Percentiles rank a stretch among this genome's conserved stretches.
Conservation (phyloP, 352 stramenopile genomes). For the Phytopythium boreale region DNA sequence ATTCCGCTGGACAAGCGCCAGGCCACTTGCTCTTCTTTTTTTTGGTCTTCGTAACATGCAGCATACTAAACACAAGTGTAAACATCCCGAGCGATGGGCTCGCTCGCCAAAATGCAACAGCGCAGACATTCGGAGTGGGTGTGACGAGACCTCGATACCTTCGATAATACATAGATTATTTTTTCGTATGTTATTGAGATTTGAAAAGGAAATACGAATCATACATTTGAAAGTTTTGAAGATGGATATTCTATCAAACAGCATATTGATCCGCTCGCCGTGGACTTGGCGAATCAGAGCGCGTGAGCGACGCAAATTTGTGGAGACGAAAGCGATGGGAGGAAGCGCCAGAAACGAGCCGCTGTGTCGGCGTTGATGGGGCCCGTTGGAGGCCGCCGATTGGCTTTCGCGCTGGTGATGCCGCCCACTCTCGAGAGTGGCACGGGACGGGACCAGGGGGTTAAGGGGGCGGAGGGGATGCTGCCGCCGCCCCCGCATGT, state of each 20-base stretch:
- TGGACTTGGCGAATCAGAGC: background rate
- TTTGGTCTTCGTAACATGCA: background rate
- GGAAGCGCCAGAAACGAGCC: slow-evolving; percentile 1
- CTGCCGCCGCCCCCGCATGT: background rate
- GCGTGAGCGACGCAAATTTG: background rate
- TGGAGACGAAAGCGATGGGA: slow-evolving; percentile 3
- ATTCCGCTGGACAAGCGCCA: background rate
- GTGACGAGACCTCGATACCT: too few relatives aligned
- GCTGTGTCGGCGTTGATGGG: background rate
- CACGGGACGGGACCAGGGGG: background rate
- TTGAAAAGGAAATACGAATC: too few relatives aligned
- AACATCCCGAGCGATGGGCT: background rate
- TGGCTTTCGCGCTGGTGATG: background rate
- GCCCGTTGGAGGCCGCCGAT: background rate
- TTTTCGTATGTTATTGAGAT: too few relatives aligned
- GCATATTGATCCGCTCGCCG: background rate
- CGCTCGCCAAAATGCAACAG: background rate
- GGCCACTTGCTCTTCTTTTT: background rate
- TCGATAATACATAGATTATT: too few relatives aligned
- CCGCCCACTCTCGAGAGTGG: background rate
- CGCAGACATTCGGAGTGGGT: too few relatives aligned
- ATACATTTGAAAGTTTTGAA: background rate
- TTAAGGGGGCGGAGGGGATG: background rate
- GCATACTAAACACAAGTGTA: background rate
- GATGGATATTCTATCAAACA: background rate